These are phyloP conservation scores for Teunomyces cretensis DNA, from an alignment of 805 yeast genomes.

Conservation along the genomic window DNA sequence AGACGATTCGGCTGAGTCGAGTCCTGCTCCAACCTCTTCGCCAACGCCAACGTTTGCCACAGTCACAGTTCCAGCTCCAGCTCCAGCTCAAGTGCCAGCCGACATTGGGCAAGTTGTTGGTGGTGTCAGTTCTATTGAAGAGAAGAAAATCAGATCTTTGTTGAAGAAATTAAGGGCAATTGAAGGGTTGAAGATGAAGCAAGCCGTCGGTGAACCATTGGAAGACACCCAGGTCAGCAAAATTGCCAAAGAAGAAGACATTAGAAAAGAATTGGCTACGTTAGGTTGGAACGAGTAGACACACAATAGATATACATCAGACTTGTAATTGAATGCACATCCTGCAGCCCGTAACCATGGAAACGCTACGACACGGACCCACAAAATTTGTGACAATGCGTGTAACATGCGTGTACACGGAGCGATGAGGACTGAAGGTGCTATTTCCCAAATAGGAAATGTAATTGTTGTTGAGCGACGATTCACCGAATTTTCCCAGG, in stretches of 20 bases:
- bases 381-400: not conserved
- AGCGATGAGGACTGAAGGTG: not conserved
- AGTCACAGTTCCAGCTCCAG: slow-evolving; percentile 8
- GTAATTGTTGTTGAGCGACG: slow-evolving; percentile 1
- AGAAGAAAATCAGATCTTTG: slow-evolving; percentile 86
- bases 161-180: slow-evolving; percentile 95
- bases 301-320: not conserved
- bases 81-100: slow-evolving; percentile 16
- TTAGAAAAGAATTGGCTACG: slow-evolving; percentile 67
- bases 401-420: not conserved
- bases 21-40: slow-evolving; percentile 11
- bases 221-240: slow-evolving; percentile 93
- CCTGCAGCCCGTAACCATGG: too few species aligned
- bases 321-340: too few species aligned
- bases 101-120: slow-evolving; percentile 49
- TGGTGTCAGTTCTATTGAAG: slow-evolving; percentile 73
- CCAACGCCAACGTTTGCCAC: slow-evolving; percentile 11
- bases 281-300: slow-evolving; percentile 62
- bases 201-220: slow-evolving; percentile 75
- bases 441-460: slow-evolving; percentile 4
- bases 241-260: slow-evolving; percentile 81
- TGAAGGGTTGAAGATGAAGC: slow-evolving; percentile 82
- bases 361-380: too few species aligned
- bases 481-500: not conserved
- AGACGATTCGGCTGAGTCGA: slow-evolving; percentile 8